A percentile compares a stretch with the other conserved stretches of the same genome.
Evolutionary conservation across 2,329 filamentous ascomycete genomes (phyloP).

Genomic region (Blastomyces parvus): DNA sequence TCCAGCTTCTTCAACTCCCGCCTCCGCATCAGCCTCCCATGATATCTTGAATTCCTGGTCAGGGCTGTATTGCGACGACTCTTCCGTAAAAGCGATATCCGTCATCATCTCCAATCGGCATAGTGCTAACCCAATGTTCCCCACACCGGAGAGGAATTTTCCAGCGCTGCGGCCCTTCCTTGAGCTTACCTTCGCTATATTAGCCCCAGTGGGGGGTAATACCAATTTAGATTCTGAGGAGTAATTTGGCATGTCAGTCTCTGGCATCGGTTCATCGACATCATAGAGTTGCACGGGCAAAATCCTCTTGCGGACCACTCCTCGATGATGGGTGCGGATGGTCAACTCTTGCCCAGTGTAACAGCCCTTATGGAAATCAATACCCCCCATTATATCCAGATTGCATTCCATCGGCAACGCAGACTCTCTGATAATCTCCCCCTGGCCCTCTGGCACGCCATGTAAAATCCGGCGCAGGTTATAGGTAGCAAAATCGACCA

Average conservation of each 20-base stretch:
- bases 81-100: constrained; percentile 60
- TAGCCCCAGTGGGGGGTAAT: constrained; percentile 34
- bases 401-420: constrained; percentile 83
- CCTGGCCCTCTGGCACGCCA: constrained; percentile 76
- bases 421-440: constrained; percentile 60
- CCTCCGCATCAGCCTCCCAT: constrained; percentile 40
- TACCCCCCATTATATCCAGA: constrained; percentile 71
- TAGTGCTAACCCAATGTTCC: constrained; percentile 77
- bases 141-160: constrained; percentile 68
- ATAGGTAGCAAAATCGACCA: constrained; percentile 53
- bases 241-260: constrained; percentile 43
- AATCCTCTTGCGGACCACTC: constrained; percentile 83
- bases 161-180: constrained; percentile 60
- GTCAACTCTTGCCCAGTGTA: constrained; percentile 96
- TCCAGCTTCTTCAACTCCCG: constrained; percentile 26
- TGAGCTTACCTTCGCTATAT: constrained; percentile 45
- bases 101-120: constrained; percentile 90
- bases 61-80: constrained; percentile 51
- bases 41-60: constrained; percentile 54
- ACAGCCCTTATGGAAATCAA: constrained; percentile 93
- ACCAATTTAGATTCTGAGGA: constrained; percentile 21
- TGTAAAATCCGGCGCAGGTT: constrained; percentile 65
- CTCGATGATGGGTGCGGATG: constrained; percentile 87
- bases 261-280: constrained; percentile 32
- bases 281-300: constrained; percentile 68